Evolutionary conservation across 495 filamentous ascomycete genomes (phyloP).

Genomic region (Aspergillus wentii): DNA sequence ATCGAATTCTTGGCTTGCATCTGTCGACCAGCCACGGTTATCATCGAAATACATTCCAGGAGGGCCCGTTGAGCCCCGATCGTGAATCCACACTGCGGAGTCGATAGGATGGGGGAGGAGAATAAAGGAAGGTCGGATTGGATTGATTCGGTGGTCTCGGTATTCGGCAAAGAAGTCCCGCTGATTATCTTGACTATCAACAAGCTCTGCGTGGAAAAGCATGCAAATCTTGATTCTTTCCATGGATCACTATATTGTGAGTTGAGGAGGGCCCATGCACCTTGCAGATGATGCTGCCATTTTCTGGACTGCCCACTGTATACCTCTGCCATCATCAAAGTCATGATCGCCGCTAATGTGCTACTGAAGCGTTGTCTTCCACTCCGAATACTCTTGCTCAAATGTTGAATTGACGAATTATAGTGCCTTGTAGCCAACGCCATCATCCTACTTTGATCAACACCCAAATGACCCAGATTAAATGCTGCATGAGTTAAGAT

Average conservation of each 20-base stretch:
- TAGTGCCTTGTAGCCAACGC: slow-evolving; percentile 1
- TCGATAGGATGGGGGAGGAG: slow-evolving; percentile 2
- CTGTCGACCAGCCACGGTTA: slow-evolving; percentile 4
- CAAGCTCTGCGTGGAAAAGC: slow-evolving; percentile 11
- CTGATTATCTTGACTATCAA: slow-evolving; percentile 11
- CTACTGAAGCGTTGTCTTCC: slow-evolving; percentile 5
- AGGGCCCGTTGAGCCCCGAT: slow-evolving; percentile 6
- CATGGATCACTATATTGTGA: slow-evolving; percentile 5
- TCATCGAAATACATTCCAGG: slow-evolving; percentile 8
- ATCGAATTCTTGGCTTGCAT: slow-evolving; percentile 1
- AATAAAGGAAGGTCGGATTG: not conserved
- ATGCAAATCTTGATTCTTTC: slow-evolving; percentile 9
- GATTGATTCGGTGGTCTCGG: not conserved
- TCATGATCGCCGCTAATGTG: slow-evolving; percentile 9
- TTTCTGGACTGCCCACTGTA: slow-evolving; percentile 12
- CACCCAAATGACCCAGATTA: slow-evolving; percentile 8
- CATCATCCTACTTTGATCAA: slow-evolving; percentile 3
- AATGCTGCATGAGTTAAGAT: slow-evolving; percentile 13
- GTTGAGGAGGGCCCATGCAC: slow-evolving; percentile 7
- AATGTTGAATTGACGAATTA: slow-evolving; percentile 4
- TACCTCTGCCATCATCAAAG: slow-evolving; percentile 14
- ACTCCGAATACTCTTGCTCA: not conserved
- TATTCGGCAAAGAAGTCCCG: slow-evolving; percentile 5
- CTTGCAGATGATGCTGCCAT: slow-evolving; percentile 8
- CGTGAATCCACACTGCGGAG: slow-evolving; percentile 9